Percentiles rank a stretch among this genome's conserved stretches.
phyloP scores from a whole-genome alignment of 1,284 basidiomycete species.

The Tausonia pullulans region DNA sequence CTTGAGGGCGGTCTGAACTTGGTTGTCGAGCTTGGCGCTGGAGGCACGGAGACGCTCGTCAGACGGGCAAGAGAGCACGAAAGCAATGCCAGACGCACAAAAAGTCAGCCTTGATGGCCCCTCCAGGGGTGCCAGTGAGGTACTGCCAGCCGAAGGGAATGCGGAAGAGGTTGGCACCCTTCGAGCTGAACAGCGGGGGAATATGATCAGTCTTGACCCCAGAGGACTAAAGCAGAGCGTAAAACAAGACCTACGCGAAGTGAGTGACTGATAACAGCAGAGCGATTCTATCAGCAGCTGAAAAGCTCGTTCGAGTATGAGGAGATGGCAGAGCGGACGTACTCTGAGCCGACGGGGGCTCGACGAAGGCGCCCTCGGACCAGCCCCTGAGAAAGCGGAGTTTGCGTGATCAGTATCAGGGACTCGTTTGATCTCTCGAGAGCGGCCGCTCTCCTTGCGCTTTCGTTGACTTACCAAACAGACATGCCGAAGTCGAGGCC shows the following conservation, averaged over 20 bases:
- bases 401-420: too few relatives aligned
- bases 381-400: neutral
- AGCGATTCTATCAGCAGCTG: too few relatives aligned
- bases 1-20: constrained; percentile 43
- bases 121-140: constrained; percentile 34
- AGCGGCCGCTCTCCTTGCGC: too few relatives aligned
- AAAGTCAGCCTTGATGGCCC: neutral
- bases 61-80: too few relatives aligned
- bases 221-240: neutral
- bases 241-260: neutral
- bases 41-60: neutral
- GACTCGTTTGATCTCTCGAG: too few relatives aligned
- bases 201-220: neutral
- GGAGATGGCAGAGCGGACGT: neutral
- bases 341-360: neutral
- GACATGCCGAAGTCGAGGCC: constrained; percentile 9
- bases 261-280: neutral
- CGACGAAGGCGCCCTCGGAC: neutral
- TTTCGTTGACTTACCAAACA: too few relatives aligned
- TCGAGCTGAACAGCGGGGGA: neutral
- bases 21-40: constrained; percentile 18
- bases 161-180: constrained; percentile 26
- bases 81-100: neutral
- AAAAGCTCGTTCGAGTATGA: neutral
- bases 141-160: constrained; percentile 46